These are phyloP conservation scores for Rhizophora apiculata DNA, from an alignment of 345 rosid species.

Conservation along the genomic window DNA sequence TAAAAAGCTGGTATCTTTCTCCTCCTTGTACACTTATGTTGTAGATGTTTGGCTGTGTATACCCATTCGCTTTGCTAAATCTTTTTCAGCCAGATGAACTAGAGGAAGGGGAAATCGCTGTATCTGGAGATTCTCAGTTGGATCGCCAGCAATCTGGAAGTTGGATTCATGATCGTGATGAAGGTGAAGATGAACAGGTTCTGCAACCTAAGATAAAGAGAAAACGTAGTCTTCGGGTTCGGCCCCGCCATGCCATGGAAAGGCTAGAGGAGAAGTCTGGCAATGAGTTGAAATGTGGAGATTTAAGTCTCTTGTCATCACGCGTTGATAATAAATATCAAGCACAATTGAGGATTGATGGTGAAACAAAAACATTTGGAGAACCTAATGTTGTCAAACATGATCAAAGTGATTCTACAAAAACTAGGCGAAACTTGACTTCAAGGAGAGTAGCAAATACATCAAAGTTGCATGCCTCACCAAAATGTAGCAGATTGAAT, in stretches of 20 bases:
- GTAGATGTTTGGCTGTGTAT: slow-evolving; percentile 12
- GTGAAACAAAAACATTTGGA: slow-evolving; percentile 35
- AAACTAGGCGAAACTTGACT: slow-evolving; percentile 54
- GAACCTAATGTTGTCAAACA: slow-evolving; percentile 51
- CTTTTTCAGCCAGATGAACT: slow-evolving; percentile 75
- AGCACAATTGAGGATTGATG: slow-evolving; percentile 51
- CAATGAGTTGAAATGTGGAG: slow-evolving; percentile 56
- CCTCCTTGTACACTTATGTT: slow-evolving; percentile 4
- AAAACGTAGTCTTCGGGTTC: slow-evolving; percentile 88
- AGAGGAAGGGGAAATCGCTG: slow-evolving; percentile 98
- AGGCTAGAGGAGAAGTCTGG: slow-evolving; percentile 55
- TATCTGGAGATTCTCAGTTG: slow-evolving; percentile 88
- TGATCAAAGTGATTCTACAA: slow-evolving; percentile 68
- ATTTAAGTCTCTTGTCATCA: slow-evolving; percentile 44
- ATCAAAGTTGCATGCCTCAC: slow-evolving; percentile 60
- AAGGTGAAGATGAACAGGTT: slow-evolving; percentile 98
- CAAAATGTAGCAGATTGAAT: slow-evolving; percentile 67
- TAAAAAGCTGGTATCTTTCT: slow-evolving; percentile 65
- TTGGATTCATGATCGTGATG: slow-evolving; percentile 91
- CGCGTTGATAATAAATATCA: slow-evolving; percentile 63
- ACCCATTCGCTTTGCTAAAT: slow-evolving; percentile 25
- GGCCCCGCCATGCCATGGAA: slow-evolving; percentile 80
- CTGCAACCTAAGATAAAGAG: slow-evolving; percentile 92
- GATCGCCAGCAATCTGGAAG: slow-evolving; percentile 93
- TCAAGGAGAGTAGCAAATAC: slow-evolving; percentile 64